Base-by-base conservation (phyloP, 148 eudicot genomes). In the Pharnaceum exiguum region DNA sequence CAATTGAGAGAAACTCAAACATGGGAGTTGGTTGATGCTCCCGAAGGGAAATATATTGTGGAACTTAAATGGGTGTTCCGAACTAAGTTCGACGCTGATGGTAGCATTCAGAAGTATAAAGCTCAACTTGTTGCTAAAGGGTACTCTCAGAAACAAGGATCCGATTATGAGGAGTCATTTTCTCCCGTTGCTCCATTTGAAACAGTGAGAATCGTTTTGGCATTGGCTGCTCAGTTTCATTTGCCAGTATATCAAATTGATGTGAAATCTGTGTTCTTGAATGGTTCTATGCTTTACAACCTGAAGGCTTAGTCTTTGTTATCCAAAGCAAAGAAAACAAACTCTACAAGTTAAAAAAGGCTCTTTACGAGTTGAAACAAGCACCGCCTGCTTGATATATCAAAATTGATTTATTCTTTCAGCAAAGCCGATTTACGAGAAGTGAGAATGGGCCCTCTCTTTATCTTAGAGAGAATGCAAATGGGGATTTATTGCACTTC, bases 271-370 rank as follows among this genome's bases (percentile, higher is more conserved):
- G 22, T 47, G 5, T 56, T 56, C 7, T 22, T 38, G n/a, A 38
- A 56, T 25, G 60, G 60, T 0, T 53, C 17, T 53, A 53, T 17
- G 57, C 35, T 1, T 0, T 1, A 7, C 32, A 56, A 38, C 60
- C 47, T 0, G 12, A 38, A 26, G 60, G 46, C 16, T 39, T 4
- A 10, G 1, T 51, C 5, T 39, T 23, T 30, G 2, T 13, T 7
- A 35, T n/a, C n/a, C n/a, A 35, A 35, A 17, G n/a, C 7, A 13
- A 23, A 0, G 11, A 56, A n/a, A 40, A 24, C 11, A 56, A 56
- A 27, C 46, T 56, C 1, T 56, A 56, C 47, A 56, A 10, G 47
- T 27, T 56, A 15, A 56, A 17, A 23, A 53, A 53, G 25, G 57
- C 42, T 33, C n/a, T 53, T 0, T 53, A 33, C 5, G 43, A 28